phyloP scores from a whole-genome alignment of 805 yeast species.

The Tetrapisispora phaffii region DNA sequence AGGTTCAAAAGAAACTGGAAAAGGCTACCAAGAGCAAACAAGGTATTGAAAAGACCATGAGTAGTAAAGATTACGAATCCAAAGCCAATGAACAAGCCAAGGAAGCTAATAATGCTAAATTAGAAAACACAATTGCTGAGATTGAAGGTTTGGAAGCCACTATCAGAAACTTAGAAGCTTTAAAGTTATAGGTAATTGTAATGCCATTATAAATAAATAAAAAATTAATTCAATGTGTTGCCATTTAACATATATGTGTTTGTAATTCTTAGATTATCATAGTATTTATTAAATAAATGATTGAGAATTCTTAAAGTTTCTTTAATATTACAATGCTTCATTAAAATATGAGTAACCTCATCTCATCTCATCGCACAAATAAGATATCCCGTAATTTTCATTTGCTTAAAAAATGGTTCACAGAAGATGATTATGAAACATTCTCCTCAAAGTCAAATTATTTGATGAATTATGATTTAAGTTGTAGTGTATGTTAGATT shows the following conservation, averaged over 20 bases:
- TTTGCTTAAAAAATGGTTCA: too few relatives aligned
- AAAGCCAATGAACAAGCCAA: conserved; percentile 80
- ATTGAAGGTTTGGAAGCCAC: conserved; percentile 84
- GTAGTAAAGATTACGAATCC: conserved; percentile 65
- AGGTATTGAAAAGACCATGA: conserved; percentile 59
- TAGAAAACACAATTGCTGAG: conserved; percentile 71
- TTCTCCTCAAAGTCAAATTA: too few relatives aligned
- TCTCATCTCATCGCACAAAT: too few relatives aligned
- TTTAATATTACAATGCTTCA: too few relatives aligned
- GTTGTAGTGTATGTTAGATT: too few relatives aligned
- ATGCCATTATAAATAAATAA: neutral
- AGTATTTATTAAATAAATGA: too few relatives aligned
- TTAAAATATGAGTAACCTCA: too few relatives aligned
- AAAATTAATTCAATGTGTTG: neutral
- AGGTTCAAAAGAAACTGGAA: conserved; percentile 67
- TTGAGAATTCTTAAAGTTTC: too few relatives aligned
- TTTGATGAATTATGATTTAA: too few relatives aligned
- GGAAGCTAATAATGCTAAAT: conserved; percentile 58
- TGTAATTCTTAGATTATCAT: too few relatives aligned
- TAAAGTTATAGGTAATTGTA: conserved; percentile 39
- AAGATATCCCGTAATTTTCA: too few relatives aligned
- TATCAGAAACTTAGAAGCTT: conserved; percentile 70
- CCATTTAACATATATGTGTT: neutral
- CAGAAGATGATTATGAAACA: too few relatives aligned
- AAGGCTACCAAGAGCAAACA: conserved; percentile 52